phyloP scores from a whole-genome alignment of 2,329 filamentous ascomycete species.

The Podosphaera xanthii region DNA sequence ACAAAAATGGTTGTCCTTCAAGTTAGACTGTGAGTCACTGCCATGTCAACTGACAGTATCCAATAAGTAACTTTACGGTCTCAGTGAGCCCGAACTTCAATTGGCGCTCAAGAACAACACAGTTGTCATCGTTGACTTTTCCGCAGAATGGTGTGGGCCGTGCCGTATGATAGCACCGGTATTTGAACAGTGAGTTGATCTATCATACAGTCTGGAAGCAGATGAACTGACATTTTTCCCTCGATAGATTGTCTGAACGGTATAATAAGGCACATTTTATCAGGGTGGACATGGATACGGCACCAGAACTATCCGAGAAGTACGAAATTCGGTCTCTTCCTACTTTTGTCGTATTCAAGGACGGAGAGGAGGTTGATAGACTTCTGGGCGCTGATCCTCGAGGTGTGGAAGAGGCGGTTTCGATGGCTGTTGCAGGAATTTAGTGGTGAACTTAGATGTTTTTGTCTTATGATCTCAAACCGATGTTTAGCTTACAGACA shows the following conservation, averaged over 20 bases:
- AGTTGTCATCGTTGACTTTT: neutral
- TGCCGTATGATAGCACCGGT: neutral
- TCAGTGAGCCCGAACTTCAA: too few species aligned
- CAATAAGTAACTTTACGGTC: too few species aligned
- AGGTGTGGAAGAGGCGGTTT: neutral
- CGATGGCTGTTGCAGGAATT: neutral
- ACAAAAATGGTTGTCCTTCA: too few species aligned
- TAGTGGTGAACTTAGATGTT: too few species aligned
- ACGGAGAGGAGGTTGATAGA: constrained; percentile 47
- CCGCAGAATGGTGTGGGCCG: neutral
- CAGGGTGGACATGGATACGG: constrained; percentile 78
- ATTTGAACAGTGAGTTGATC: neutral
- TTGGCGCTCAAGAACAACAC: neutral
- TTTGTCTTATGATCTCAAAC: too few species aligned
- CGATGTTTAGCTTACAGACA: too few species aligned
- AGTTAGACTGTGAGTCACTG: too few species aligned
- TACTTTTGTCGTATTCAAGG: constrained; percentile 69
- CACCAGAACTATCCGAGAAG: constrained; percentile 51
- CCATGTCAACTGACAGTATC: too few species aligned
- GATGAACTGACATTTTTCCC: too few species aligned
- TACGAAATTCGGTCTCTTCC: constrained; percentile 79
- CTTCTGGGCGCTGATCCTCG: constrained; percentile 37
- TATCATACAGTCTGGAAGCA: too few species aligned
- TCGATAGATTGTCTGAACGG: constrained; percentile 30
- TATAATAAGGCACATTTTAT: constrained; percentile 47